Base-by-base conservation (phyloP, 2,329 filamentous ascomycete species). In the Phialocephala sp. region DNA sequence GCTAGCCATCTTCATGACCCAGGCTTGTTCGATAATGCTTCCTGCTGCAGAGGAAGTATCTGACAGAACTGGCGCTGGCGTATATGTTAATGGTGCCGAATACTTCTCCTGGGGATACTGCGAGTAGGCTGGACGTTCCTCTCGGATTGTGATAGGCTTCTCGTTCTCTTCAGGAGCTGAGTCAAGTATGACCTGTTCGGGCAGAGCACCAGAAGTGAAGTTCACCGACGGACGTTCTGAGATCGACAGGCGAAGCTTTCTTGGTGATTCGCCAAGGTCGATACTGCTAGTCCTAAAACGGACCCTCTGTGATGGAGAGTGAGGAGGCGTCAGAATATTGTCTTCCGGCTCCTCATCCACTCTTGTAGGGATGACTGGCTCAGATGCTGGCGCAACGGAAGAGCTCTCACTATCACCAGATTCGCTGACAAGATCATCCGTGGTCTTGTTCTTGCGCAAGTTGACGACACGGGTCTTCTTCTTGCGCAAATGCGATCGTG, bases 1-100 rank as follows among this genome's bases (percentile, higher is more conserved):
- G 69, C 89, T 90, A 5, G 94, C 94, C 87, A 99, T 95, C 81
- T 97, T 95, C 81, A 90, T 88, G 79, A 95, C 91, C 91, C 92
- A 95, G 2, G 91, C 92, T 68, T 81, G 79, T 66, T 84, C 81
- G n/a, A 83, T 75, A 27, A 82, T 77, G 18, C 74, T 75, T 37
- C 77, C 73, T 69, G 73, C 37, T 69, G 76, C 60, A 39, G 67
- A 59, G 32, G 64, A 45, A 45, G 54, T 43, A 43, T 67, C 65
- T 20, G 68, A 62, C 8, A 72, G 56, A 37, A 69, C 60, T 22
- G 73, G 71, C 15, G 72, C 60, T 32, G 70, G 69, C 27, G 59
- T 43, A n/a, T 52, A 60, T 12, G 50, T 5, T 32, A 57, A 41
- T 37, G 59, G 35, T 14, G 47, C 24, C 12, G 57, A 56, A 11